Conservation (phyloP, 2,329 filamentous ascomycete genomes). For the Lojkania enalia region DNA sequence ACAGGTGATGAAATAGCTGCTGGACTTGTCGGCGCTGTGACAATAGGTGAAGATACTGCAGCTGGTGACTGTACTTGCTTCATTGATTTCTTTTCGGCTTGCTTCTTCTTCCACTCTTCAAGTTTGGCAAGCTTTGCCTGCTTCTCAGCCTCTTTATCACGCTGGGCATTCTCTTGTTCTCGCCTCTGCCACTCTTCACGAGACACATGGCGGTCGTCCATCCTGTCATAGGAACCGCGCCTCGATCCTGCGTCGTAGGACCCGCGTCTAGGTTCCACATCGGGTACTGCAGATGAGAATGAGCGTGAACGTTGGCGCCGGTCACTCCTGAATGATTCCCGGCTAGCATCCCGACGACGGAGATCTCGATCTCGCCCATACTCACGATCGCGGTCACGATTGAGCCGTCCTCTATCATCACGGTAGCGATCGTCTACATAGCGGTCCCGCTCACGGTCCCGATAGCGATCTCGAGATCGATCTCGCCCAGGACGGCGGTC, state of each 20-base stretch:
- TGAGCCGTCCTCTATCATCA: slow-evolving; percentile 67
- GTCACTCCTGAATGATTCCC: slow-evolving; percentile 62
- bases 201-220: too few relatives aligned
- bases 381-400: slow-evolving; percentile 63
- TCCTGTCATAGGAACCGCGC: too few relatives aligned
- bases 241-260: too few relatives aligned
- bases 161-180: slow-evolving; percentile 40
- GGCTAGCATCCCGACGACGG: slow-evolving; percentile 72
- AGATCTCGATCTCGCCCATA: slow-evolving; percentile 70
- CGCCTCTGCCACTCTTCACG: slow-evolving; percentile 61
- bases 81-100: slow-evolving; percentile 71
- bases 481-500: slow-evolving; percentile 3
- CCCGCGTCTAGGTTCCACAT: too few relatives aligned
- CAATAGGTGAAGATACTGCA: slow-evolving; percentile 64
- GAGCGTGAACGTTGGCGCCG: slow-evolving; percentile 65
- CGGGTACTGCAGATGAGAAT: slow-evolving; percentile 69
- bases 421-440: slow-evolving; percentile 59
- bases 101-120: slow-evolving; percentile 91
- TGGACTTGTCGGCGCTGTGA: slow-evolving; percentile 49
- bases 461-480: slow-evolving; percentile 1
- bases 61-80: slow-evolving; percentile 67
- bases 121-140: slow-evolving; percentile 63
- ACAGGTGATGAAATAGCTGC: slow-evolving; percentile 19
- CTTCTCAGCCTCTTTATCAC: slow-evolving; percentile 29
- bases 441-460: slow-evolving; percentile 53